These are phyloP conservation scores for Lactarius hatsudake DNA, from an alignment of 768 basidiomycete species.

Conservation along the genomic window DNA sequence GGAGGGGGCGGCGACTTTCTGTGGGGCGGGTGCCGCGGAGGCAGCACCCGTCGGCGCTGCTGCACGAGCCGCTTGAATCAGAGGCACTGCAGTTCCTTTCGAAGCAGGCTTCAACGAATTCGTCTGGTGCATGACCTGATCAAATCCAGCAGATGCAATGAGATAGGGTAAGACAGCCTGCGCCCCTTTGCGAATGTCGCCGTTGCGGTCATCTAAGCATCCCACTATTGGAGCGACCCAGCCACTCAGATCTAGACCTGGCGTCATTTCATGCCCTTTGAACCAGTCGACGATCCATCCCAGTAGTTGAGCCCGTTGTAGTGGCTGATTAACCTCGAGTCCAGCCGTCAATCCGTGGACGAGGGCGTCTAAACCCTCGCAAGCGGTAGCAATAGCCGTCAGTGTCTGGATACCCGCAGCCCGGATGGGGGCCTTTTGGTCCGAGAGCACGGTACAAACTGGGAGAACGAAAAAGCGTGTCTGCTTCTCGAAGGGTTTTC, in stretches of 20 bases:
- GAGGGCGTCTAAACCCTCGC: constrained; percentile 82
- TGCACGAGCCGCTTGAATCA: constrained; percentile 81
- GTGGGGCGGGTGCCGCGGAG: constrained; percentile 28
- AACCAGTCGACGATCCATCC: constrained; percentile 81
- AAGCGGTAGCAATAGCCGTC: constrained; percentile 78
- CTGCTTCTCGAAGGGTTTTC: constrained; percentile 91
- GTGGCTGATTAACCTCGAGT: constrained; percentile 83
- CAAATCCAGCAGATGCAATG: constrained; percentile 73
- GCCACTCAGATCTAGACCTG: constrained; percentile 62
- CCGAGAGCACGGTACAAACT: constrained; percentile 80
- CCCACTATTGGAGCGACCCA: constrained; percentile 65
- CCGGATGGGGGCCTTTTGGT: constrained; percentile 89
- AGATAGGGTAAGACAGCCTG: constrained; percentile 76
- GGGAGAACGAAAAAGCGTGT: constrained; percentile 71
- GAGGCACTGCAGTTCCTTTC: constrained; percentile 72
- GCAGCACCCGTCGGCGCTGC: constrained; percentile 36
- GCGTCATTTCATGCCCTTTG: constrained; percentile 55
- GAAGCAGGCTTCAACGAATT: constrained; percentile 90
- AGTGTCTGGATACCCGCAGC: constrained; percentile 74
- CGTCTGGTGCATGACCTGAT: constrained; percentile 83
- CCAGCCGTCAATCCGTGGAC: constrained; percentile 72
- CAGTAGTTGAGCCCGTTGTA: constrained; percentile 76
- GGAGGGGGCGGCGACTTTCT: constrained; percentile 24
- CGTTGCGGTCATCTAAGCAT: constrained; percentile 86
- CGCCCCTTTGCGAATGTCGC: constrained; percentile 90